Base-by-base conservation (phyloP, 495 filamentous ascomycete species). In the Xylaria scruposa region DNA sequence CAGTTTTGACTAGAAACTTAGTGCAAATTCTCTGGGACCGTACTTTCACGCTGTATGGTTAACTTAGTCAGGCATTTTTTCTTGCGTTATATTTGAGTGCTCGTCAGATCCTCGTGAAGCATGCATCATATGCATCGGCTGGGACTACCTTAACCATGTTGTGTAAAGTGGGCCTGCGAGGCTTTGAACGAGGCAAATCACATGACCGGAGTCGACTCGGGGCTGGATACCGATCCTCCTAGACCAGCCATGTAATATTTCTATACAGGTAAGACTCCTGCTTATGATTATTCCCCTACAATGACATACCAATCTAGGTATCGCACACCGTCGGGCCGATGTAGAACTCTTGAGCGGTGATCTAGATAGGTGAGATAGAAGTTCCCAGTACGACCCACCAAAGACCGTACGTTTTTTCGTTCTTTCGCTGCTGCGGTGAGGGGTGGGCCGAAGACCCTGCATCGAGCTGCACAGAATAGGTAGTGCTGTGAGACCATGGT, bases 371-470 rank as follows among this genome's bases (percentile, higher is more conserved):
- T 26, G 8, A 1, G 33, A 38, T 26, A 26, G 46, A 31, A 24
- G 17, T 19, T 38, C 19, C 56, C 33, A 33, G 31, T 13, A 33
- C 15, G 31, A 31, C 56, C 29, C 15, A 33, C 12, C n/a, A 42
- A 59, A 62, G 59, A 24, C 59, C n/a, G 60, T 29, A 60, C 21
- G 19, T 63, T 63, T 44, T 62, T 38, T 38, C 36, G 36, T 38
- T 38, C 36, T 26, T 17, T 13, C 42, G 17, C 59, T 29, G 38
- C 36, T 63, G 44, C 38, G 38, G 38, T 5, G 60, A 42, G 10
- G 21, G 26, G 63, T 51, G 46, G 63, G 29, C 42, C 63, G 51
- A 7, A 49, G 63, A 36, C 63, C 63, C 63, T 51, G 63, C 63
- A 36, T 66, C 42, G 8, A 51, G 58, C 33, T 66, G 44, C 44